Conservation (phyloP, 164 flowering plant genomes). For the Berberis thunbergii region DNA sequence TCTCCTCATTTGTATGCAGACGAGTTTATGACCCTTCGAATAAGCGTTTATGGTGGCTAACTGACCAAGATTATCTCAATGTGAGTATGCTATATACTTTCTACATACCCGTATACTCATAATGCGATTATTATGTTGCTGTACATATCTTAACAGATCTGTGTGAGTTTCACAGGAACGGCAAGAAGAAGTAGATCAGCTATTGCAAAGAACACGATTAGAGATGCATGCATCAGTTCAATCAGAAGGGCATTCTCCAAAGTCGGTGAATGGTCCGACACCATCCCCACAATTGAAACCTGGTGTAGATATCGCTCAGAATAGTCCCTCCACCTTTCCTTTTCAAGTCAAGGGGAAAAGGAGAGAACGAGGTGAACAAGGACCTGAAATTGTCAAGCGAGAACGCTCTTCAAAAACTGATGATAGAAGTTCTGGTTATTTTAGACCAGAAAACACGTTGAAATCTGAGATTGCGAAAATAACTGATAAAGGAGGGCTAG, state of each 20-base stretch:
- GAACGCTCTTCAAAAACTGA: constrained; percentile 46
- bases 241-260: constrained; percentile 40
- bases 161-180: constrained; percentile 37
- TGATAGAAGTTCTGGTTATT: constrained; percentile 41
- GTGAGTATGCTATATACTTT: constrained; percentile 37
- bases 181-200: constrained; percentile 78
- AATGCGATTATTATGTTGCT: not conserved
- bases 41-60: constrained; percentile 93
- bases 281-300: no score
- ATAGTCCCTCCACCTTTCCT: constrained; percentile 34
- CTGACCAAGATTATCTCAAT: constrained; percentile 74
- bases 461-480: no score
- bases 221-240: constrained; percentile 23
- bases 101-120: not conserved
- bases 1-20: constrained; percentile 81
- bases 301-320: constrained; percentile 46
- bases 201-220: constrained; percentile 49
- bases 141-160: not conserved
- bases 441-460: constrained; percentile 36
- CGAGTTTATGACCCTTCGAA: constrained; percentile 71
- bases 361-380: constrained; percentile 56
- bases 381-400: constrained; percentile 54
- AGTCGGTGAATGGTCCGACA: constrained; percentile 2
- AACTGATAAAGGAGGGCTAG: constrained; percentile 34
- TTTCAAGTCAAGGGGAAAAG: constrained; percentile 31